These are phyloP conservation scores for Phyllosticta capitalensis DNA, from an alignment of 2,329 filamentous ascomycete genomes.

Conservation along the genomic window DNA sequence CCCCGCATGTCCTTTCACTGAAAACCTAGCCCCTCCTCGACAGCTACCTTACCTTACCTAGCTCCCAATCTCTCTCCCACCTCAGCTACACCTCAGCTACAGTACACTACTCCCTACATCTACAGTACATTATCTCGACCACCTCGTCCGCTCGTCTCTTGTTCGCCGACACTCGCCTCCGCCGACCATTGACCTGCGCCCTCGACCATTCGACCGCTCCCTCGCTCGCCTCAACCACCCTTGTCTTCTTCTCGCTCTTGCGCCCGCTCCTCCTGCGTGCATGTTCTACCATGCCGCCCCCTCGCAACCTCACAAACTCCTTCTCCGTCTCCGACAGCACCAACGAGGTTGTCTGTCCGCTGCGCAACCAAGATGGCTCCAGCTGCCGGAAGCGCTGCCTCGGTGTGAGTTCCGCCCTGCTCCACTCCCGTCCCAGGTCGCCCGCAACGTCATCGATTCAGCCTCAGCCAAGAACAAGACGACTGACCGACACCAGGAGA, in stretches of 20 bases:
- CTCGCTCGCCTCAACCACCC: constrained; percentile 1
- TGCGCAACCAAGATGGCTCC: constrained; percentile 92
- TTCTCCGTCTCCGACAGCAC: constrained; percentile 88
- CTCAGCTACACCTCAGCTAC: background rate
- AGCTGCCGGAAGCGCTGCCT: constrained; percentile 96
- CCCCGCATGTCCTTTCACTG: background rate
- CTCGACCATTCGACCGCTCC: background rate
- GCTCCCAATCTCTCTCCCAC: background rate
- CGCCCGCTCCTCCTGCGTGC: constrained; percentile 37
- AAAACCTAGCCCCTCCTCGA: constrained; percentile 3
- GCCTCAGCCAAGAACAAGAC: constrained; percentile 20
- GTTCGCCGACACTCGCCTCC: background rate
- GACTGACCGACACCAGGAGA: constrained; percentile 54
- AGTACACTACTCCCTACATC: background rate
- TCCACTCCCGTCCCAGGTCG: background rate
- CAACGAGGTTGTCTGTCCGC: constrained; percentile 93
- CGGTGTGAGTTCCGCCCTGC: constrained; percentile 62
- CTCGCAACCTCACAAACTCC: constrained; percentile 76
- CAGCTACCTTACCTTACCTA: background rate
- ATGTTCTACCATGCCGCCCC: constrained; percentile 61
- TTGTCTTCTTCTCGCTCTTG: constrained; percentile 16
- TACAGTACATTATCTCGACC: background rate
- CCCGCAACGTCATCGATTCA: background rate
- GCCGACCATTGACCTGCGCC: background rate
- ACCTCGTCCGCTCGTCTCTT: background rate